A percentile compares a stretch with the other conserved stretches of the same genome.
Evolutionary conservation across 805 yeast species (phyloP).

Genomic region (Torulaspora quercuum): DNA sequence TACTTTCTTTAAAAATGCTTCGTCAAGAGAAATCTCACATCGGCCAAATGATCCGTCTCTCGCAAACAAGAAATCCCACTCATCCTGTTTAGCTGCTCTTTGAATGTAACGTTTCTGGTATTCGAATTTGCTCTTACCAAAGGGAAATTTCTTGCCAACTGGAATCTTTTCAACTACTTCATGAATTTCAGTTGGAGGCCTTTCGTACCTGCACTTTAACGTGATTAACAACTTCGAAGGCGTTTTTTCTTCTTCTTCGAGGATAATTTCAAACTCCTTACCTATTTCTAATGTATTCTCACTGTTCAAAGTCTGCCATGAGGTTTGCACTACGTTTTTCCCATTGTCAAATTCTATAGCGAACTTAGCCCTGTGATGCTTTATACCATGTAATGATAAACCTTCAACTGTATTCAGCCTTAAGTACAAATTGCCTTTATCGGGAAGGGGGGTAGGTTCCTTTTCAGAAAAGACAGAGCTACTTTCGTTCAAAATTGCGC

Average conservation of each 20-base stretch:
- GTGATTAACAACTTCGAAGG: constrained; percentile 66
- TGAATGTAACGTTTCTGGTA: constrained; percentile 48
- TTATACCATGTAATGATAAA: constrained; percentile 47
- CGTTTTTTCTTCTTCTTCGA: constrained; percentile 23
- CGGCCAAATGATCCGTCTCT: constrained; percentile 87
- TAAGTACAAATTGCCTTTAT: constrained; percentile 51
- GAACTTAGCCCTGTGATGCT: constrained; percentile 46
- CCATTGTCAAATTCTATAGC: constrained; percentile 69
- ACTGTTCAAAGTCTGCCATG: constrained; percentile 39
- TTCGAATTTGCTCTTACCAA: constrained; percentile 37
- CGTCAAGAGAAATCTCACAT: constrained; percentile 50
- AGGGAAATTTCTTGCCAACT: constrained; percentile 35
- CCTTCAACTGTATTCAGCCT: constrained; percentile 46
- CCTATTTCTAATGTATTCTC: constrained; percentile 41
- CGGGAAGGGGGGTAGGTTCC: constrained; percentile 11
- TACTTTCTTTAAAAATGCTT: constrained; percentile 16
- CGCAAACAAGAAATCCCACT: constrained; percentile 65
- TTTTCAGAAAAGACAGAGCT: neutral
- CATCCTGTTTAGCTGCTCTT: constrained; percentile 48
- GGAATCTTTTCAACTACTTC: constrained; percentile 61
- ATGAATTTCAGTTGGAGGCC: constrained; percentile 41
- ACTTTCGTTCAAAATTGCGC: too few relatives aligned
- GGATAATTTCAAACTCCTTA: constrained; percentile 71
- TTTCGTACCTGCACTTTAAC: constrained; percentile 58
- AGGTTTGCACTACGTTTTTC: constrained; percentile 69